Conservation (phyloP, 495 filamentous ascomycete species). For the Eremomyces bilateralis region DNA sequence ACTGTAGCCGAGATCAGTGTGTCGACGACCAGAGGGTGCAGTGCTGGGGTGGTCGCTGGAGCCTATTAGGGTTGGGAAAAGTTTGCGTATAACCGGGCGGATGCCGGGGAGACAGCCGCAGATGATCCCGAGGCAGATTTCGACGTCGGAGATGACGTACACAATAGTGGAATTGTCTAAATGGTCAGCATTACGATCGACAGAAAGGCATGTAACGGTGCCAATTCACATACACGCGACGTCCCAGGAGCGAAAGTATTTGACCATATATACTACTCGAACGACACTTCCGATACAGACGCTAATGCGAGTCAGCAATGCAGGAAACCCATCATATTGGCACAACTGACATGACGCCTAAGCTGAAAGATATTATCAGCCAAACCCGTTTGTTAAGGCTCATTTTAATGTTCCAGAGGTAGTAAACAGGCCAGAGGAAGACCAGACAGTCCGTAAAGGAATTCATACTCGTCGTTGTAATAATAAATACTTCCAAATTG, state of each 20-base stretch:
- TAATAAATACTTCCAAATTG: too few relatives aligned
- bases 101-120: background rate
- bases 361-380: conserved; percentile 5
- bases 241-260: conserved; percentile 5
- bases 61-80: too few relatives aligned
- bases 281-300: conserved; percentile 6
- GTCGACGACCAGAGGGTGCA: too few relatives aligned
- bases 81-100: background rate
- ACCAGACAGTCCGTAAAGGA: conserved; percentile 6
- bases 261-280: conserved; percentile 4
- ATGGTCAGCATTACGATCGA: too few relatives aligned
- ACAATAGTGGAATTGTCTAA: background rate
- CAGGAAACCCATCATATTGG: too few relatives aligned
- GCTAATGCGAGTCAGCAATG: too few relatives aligned
- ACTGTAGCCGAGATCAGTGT: too few relatives aligned
- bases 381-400: conserved; percentile 4
- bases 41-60: too few relatives aligned
- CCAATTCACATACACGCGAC: conserved; percentile 3
- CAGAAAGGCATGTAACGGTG: too few relatives aligned
- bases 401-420: conserved; percentile 2
- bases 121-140: background rate
- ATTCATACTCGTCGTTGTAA: too few relatives aligned
- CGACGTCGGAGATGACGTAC: background rate
- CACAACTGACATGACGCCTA: conserved; percentile 6
- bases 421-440: conserved; percentile 5